Evolutionary conservation across 78 protist species (phyloP), one percentile per base, ranked within the genome.

Genomic region (Tieghemostelium lacteum): DNA sequence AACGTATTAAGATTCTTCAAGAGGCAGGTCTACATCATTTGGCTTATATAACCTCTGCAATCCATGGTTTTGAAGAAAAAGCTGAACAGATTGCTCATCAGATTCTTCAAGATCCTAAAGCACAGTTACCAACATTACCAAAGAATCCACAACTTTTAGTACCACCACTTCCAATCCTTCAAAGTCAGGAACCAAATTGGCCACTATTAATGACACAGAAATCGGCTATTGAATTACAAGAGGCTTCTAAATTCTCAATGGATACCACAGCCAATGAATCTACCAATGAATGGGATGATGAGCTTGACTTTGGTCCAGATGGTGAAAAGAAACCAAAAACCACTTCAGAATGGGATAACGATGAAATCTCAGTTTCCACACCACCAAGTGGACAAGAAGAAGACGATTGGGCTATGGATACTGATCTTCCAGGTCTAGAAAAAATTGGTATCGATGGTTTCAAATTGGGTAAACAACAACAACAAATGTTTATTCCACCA

Each of bases 51-150:
- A 58, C 93, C 0, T 98, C 99, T 16, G 6, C 64, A 7, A 75
- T 95, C 26, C 93, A 98, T 75, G 98, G 98, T 45, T 88, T 98
- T 6, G 92, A 72, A 3, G 92, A 89, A n/a, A 94, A 96, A 3
- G 93, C 86, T 3, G 76, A 69, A 8, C 20, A 39, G 1, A 33
- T 66, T 49, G 93, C 78, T 16, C 5, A 52, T 24, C 67, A 63
- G 19, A 70, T 69, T 49, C 33, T 31, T 16, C 45, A 66, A 0
- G 85, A 85, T 26, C 64, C 73, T 3, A 71, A 66, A 54, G 2
- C 64, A 2, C 60, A 74, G 14, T 40, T 88, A 17, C 85, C 93
- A 10, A 3, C 40, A 1, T 2, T 75, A 12, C 91, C 87, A 28
- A 55, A 63, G 42, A 26, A 89, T 7, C 54, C 86, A 3, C 2